Conservation (phyloP, 176 grass and related monocot species). For the Carex cristatella region DNA sequence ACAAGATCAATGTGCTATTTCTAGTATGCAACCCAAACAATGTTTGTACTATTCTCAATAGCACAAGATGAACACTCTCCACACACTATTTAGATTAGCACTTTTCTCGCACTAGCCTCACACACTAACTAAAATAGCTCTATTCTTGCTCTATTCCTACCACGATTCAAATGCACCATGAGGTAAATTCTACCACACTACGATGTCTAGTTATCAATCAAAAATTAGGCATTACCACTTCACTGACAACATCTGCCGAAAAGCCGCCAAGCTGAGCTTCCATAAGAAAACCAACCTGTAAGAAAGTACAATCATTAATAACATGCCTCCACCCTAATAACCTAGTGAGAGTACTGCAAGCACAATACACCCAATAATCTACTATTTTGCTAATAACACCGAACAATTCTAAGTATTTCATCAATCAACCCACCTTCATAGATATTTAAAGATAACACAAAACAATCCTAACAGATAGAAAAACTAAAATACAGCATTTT, state of each 20-base stretch:
- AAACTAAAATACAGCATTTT: not conserved
- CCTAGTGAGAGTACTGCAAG: not conserved
- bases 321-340: not conserved
- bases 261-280: slow-evolving; percentile 80
- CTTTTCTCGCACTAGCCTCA: not conserved
- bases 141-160: not conserved
- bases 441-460: not conserved
- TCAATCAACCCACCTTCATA: not conserved
- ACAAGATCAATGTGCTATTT: not conserved
- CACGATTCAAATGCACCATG: not conserved
- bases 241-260: slow-evolving; percentile 63
- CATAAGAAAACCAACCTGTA: slow-evolving; percentile 91
- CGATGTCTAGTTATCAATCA: not conserved
- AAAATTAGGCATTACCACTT: slow-evolving; percentile 46
- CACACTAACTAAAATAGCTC: not conserved
- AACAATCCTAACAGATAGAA: not conserved
- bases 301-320: slow-evolving; percentile 30
- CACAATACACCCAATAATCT: not conserved
- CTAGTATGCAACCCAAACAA: not conserved
- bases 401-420: not conserved
- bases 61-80: not conserved
- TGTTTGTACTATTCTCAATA: not conserved
- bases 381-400: not conserved
- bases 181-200: not conserved
- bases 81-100: not conserved